A percentile compares a stretch with the other conserved stretches of the same genome.
phyloP scores from a whole-genome alignment of 768 basidiomycete species.

The Sarcomyxa edulis region DNA sequence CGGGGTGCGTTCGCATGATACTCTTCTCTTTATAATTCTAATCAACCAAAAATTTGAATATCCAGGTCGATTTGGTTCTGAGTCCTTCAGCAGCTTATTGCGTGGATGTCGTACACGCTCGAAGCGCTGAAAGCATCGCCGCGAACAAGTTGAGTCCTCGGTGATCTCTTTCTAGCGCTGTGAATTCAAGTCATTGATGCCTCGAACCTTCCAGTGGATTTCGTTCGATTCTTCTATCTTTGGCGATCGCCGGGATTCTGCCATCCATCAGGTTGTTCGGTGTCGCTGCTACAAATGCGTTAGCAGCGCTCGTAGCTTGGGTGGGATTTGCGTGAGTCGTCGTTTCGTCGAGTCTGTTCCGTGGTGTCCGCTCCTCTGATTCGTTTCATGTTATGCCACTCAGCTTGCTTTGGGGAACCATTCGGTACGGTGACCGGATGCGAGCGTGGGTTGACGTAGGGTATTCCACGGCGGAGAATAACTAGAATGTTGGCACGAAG shows the following conservation, averaged over 20 bases:
- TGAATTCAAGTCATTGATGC: too few relatives aligned
- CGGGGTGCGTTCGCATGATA: slow-evolving; percentile 38
- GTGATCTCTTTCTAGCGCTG: background rate
- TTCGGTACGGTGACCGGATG: slow-evolving; percentile 53
- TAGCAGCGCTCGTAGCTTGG: slow-evolving; percentile 41
- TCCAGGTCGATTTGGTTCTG: slow-evolving; percentile 51
- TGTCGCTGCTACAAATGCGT: slow-evolving; percentile 40
- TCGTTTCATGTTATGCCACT: background rate
- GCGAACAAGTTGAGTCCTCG: slow-evolving; percentile 40
- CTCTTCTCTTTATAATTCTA: background rate
- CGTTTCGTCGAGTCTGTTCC: slow-evolving; percentile 1
- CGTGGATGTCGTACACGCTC: slow-evolving; percentile 54
- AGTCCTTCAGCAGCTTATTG: slow-evolving; percentile 51
- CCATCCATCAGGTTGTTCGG: slow-evolving; percentile 53
- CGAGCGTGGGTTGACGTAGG: slow-evolving; percentile 53
- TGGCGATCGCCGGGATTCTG: slow-evolving; percentile 40
- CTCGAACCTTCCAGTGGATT: slow-evolving; percentile 37
- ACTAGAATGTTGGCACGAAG: too few relatives aligned
- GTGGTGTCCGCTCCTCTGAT: slow-evolving; percentile 3
- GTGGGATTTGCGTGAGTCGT: slow-evolving; percentile 46
- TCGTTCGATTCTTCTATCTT: slow-evolving; percentile 37
- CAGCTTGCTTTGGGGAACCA: slow-evolving; percentile 48
- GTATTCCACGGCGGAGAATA: slow-evolving; percentile 38
- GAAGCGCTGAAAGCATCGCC: slow-evolving; percentile 62
- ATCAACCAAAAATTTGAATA: background rate